Percentiles rank a stretch among this genome's conserved stretches.
Conservation (phyloP, 257 asterid genomes). For the Lycium barbarum region DNA sequence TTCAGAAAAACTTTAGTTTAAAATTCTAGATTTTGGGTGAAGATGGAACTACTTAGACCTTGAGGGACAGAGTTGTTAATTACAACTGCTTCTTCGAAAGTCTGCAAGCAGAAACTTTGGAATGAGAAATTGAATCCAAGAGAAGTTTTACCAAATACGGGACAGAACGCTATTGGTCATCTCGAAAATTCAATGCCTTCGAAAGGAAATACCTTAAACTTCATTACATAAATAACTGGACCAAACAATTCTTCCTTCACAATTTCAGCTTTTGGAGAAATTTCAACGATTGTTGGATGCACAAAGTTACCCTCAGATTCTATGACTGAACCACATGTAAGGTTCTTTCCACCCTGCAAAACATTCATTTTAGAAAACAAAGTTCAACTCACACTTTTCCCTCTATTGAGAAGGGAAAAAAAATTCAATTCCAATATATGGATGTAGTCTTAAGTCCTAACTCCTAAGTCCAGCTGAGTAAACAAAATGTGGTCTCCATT, state of each 20-base stretch:
- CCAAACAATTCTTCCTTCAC: conserved; percentile 96
- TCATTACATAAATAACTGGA: conserved; percentile 97
- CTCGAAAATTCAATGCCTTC: background rate
- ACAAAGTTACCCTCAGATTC: conserved; percentile 89
- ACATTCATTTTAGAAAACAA: conserved; percentile 14
- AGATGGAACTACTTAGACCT: conserved; percentile 98
- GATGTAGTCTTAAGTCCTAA: background rate
- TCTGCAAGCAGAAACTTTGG: conserved; percentile 55
- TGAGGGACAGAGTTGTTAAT: conserved; percentile 98
- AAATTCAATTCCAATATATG: background rate
- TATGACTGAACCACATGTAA: conserved; percentile 69
- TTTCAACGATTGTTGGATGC: conserved; percentile 93
- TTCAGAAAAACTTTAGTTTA: no score
- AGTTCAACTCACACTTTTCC: background rate
- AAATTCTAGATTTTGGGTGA: conserved; percentile 77
- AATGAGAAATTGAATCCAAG: conserved; percentile 25
- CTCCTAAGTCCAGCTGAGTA: background rate
- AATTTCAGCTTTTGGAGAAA: conserved; percentile 66
- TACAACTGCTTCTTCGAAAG: conserved; percentile 83
- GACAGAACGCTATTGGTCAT: background rate
- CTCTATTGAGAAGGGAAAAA: conserved; percentile 10
- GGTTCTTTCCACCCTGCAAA: conserved; percentile 87
- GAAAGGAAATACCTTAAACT: conserved; percentile 67
- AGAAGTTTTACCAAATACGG: background rate
- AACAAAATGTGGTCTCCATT: background rate